Percentiles rank a stretch among this genome's conserved stretches.
These are phyloP conservation scores for Aspergillus pseudonomiae DNA, from an alignment of 2,329 filamentous ascomycete genomes.

Conservation along the genomic window DNA sequence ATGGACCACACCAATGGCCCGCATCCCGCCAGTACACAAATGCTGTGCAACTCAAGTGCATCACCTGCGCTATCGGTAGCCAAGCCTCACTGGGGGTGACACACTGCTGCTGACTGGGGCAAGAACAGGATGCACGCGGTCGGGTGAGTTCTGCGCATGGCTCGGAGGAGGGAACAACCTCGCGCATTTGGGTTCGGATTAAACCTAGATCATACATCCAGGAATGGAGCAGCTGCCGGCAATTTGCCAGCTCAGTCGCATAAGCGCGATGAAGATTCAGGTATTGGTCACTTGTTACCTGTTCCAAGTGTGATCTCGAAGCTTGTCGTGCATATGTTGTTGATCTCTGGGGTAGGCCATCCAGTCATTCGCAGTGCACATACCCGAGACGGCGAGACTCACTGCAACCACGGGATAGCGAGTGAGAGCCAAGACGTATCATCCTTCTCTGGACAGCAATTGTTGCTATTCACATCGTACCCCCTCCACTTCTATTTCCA, in stretches of 20 bases:
- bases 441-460: not conserved
- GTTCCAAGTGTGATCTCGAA: not conserved
- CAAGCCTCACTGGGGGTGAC: not conserved
- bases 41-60: not conserved
- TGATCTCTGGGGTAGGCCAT: not conserved
- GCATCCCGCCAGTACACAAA: not conserved
- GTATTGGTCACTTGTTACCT: not conserved
- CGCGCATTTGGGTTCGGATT: not conserved
- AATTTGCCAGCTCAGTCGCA: not conserved
- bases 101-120: too few relatives aligned
- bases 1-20: not conserved
- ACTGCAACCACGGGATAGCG: not conserved
- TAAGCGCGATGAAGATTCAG: not conserved
- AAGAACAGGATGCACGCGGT: not conserved
- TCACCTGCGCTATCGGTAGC: not conserved
- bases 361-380: not conserved
- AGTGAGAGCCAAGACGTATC: not conserved
- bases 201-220: not conserved
- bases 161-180: not conserved
- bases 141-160: slow-evolving; percentile 1
- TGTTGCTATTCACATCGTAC: too few relatives aligned
- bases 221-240: not conserved
- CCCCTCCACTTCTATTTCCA: not conserved
- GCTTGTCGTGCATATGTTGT: not conserved
- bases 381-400: not conserved